Percentiles rank a stretch among this genome's conserved stretches.
Evolutionary conservation across 768 basidiomycete species (phyloP).

Genomic region (Trametes cinnabarina): DNA sequence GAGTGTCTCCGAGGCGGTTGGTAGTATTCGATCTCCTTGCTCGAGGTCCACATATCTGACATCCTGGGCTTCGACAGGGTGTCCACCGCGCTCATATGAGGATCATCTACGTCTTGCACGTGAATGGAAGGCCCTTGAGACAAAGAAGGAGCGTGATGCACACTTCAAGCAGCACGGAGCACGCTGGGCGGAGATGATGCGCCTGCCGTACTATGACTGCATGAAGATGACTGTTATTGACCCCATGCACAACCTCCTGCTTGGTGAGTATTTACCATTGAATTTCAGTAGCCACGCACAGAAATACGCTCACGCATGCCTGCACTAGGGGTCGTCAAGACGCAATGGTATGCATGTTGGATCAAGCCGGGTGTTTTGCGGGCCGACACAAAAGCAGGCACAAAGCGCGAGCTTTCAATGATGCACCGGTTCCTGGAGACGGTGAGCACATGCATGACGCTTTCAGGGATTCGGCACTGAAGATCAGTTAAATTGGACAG

Average conservation of each 20-base stretch:
- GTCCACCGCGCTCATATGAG: background rate
- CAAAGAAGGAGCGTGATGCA: background rate
- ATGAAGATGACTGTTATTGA: background rate
- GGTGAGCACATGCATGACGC: background rate
- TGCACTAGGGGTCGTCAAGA: background rate
- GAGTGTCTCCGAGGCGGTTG: background rate
- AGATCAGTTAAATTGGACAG: background rate
- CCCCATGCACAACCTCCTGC: background rate
- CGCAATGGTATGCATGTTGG: background rate
- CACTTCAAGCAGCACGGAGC: background rate
- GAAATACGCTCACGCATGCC: background rate
- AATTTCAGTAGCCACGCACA: background rate
- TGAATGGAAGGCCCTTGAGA: background rate
- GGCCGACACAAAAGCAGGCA: background rate
- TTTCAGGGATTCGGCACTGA: background rate
- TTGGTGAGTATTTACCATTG: background rate
- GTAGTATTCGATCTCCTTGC: background rate
- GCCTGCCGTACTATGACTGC: background rate
- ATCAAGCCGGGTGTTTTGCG: background rate
- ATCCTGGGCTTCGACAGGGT: background rate
- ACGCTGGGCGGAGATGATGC: background rate
- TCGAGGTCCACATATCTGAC: background rate
- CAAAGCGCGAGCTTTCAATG: background rate
- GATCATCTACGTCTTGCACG: background rate
- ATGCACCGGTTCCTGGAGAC: background rate